Conservation (phyloP, 2,329 filamentous ascomycete genomes). For the Paecilomyces niveus region DNA sequence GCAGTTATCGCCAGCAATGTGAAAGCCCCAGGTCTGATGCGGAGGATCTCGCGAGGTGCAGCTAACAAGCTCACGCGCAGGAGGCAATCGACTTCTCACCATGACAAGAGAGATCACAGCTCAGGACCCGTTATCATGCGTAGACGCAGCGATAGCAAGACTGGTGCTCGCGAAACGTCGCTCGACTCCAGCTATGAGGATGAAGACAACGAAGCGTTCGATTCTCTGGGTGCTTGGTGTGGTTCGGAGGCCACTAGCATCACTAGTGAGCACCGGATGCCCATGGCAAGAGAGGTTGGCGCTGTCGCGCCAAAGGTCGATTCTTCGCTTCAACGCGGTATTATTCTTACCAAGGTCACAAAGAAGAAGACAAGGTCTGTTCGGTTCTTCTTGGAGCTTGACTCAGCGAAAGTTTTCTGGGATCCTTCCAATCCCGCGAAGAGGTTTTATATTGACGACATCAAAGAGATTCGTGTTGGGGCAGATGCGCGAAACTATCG, state of each 20-base stretch:
- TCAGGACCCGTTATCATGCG: slow-evolving; percentile 83
- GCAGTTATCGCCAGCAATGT: slow-evolving; percentile 43
- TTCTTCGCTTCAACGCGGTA: slow-evolving; percentile 69
- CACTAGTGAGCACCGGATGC: slow-evolving; percentile 28
- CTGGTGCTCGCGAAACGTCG: slow-evolving; percentile 44
- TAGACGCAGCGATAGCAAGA: slow-evolving; percentile 82
- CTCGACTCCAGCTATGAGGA: slow-evolving; percentile 49
- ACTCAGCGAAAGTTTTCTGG: slow-evolving; percentile 83
- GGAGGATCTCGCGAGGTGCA: slow-evolving; percentile 76
- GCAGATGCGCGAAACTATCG: slow-evolving; percentile 82
- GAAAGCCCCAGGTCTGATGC: slow-evolving; percentile 64
- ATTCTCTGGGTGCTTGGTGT: slow-evolving; percentile 35
- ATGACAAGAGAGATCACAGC: slow-evolving; percentile 75
- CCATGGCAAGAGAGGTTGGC: slow-evolving; percentile 26
- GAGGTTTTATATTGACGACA: slow-evolving; percentile 88
- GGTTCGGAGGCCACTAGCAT: slow-evolving; percentile 33
- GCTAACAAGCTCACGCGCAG: slow-evolving; percentile 62
- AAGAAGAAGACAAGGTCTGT: slow-evolving; percentile 71
- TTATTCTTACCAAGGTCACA: slow-evolving; percentile 71
- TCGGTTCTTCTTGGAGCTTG: slow-evolving; percentile 70
- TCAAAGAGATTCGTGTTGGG: slow-evolving; percentile 80
- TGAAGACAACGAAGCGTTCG: slow-evolving; percentile 46
- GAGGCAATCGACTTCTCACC: slow-evolving; percentile 68
- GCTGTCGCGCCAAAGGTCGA: slow-evolving; percentile 64
- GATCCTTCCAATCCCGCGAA: slow-evolving; percentile 72